Percentiles rank a stretch among this genome's conserved stretches.
These are phyloP conservation scores for Lasiodiplodia sp. DNA, from an alignment of 2,329 filamentous ascomycete species.

Conservation along the genomic window DNA sequence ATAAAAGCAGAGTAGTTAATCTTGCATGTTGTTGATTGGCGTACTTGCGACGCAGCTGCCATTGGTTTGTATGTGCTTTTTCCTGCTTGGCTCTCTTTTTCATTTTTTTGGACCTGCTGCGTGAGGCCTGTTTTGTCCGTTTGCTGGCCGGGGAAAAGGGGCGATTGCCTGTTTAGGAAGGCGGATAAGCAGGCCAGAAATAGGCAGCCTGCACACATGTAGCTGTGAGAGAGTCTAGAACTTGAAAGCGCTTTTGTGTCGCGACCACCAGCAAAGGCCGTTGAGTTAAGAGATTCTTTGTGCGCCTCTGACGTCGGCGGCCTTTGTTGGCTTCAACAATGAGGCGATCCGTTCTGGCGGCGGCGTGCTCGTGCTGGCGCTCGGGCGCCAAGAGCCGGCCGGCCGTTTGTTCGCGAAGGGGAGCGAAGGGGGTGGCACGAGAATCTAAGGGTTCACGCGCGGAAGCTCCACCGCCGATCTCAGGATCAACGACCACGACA, in stretches of 20 bases:
- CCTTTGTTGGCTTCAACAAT: background rate
- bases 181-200: background rate
- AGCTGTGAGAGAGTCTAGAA: background rate
- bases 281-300: too few species aligned
- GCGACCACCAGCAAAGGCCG: background rate
- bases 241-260: background rate
- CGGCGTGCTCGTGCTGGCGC: background rate
- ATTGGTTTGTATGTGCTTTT: background rate
- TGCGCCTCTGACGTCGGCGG: background rate
- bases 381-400: conserved; percentile 7
- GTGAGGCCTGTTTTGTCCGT: background rate
- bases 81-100: background rate
- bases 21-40: background rate
- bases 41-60: too few species aligned
- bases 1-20: background rate
- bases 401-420: background rate
- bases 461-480: conserved; percentile 26
- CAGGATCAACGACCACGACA: conserved; percentile 17
- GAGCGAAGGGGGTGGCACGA: background rate
- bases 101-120: background rate
- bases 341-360: background rate
- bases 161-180: conserved; percentile 12
- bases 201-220: conserved; percentile 6
- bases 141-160: conserved; percentile 5
- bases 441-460: conserved; percentile 18